Evolutionary conservation across 148 eudicot species (phyloP), one percentile per base, ranked within the genome.

Genomic region (Rhododendron ovatum): DNA sequence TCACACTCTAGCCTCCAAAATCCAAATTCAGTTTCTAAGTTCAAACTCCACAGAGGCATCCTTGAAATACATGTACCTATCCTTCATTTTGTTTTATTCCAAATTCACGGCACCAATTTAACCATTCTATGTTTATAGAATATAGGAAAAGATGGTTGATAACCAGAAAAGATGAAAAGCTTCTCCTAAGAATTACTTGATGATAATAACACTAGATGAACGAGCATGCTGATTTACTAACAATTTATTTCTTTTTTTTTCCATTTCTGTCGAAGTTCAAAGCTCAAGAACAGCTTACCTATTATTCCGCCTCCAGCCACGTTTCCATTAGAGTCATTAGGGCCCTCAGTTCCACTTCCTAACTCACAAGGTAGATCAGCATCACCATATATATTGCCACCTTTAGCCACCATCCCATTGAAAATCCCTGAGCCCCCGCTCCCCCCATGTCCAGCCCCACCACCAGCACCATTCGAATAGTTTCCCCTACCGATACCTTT

Each of bases 391-490:
- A 84, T 87, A 82, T 80, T 82, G 74, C 98, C 98, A 78, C 98
- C 98, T 92, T 90, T 92, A 94, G 93, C 91, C 85, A 91, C 80
- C 81, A 83, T 86, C 65, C 98, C 98, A 87, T 92, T 91, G 90
- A 85, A 93, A 90, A 90, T 81, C 83, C 98, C 98, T 76, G 93
- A 87, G 43, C 98, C 98, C 45, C 98, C 98, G 86, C 88, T 91
- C 81, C 98, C 98, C 65, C 98, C 98, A 88, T 95, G 98, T 43
- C 98, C 98, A 91, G 98, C 98, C 86, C 98, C 98, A 84, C 92
- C 94, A 87, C 98, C 94, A 84, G 95, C 95, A 57, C 96, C 98
- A 90, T 95, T 89, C 55, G 93, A 89, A 88, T 90, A 94, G 86
- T 89, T 93, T 84, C 96, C 98, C 88, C 63, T 89, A 45, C 98